phyloP scores from a whole-genome alignment of 108 stramenopile genomes.

The Nitzschia inconspicua region DNA sequence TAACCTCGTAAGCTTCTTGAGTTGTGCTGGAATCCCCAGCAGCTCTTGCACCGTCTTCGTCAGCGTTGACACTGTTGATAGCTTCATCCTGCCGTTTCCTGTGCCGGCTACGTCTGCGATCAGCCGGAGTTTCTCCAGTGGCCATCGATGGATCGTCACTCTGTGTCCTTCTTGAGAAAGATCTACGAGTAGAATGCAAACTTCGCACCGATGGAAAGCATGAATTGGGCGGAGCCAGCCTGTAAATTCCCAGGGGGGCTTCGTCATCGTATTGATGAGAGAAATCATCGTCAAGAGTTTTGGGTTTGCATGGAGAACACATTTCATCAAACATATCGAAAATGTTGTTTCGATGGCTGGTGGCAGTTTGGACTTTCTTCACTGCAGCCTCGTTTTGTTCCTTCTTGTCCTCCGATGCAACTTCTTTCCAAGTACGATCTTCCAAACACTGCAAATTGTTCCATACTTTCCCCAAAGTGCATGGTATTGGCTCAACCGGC shows the following conservation, averaged over 20 bases:
- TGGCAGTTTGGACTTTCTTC: no score
- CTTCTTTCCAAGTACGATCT: slow-evolving; percentile 14
- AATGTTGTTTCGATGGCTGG: no score
- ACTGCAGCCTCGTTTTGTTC: not conserved
- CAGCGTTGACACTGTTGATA: not conserved
- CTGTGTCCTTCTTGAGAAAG: not conserved
- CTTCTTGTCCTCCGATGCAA: not conserved
- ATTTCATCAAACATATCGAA: slow-evolving; percentile 14
- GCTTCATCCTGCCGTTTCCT: slow-evolving; percentile 3
- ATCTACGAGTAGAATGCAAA: not conserved
- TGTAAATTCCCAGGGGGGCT: slow-evolving; percentile 20
- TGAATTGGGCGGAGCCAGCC: slow-evolving; percentile 16
- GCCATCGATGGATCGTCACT: not conserved
- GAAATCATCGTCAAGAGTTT: slow-evolving; percentile 7
- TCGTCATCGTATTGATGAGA: not conserved
- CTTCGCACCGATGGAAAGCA: not conserved
- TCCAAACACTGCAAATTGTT: slow-evolving; percentile 12
- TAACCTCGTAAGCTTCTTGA: slow-evolving; percentile 33
- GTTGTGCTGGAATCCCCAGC: not conserved
- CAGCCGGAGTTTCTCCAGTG: slow-evolving; percentile 22
- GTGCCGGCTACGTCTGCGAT: slow-evolving; percentile 26
- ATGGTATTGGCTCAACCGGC: not conserved
- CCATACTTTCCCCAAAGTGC: slow-evolving; percentile 2
- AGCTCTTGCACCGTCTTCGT: not conserved
- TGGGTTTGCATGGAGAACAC: slow-evolving; percentile 18